Conservation (phyloP, 192 early-diverging fungal species). For the Coemansia sp. region DNA sequence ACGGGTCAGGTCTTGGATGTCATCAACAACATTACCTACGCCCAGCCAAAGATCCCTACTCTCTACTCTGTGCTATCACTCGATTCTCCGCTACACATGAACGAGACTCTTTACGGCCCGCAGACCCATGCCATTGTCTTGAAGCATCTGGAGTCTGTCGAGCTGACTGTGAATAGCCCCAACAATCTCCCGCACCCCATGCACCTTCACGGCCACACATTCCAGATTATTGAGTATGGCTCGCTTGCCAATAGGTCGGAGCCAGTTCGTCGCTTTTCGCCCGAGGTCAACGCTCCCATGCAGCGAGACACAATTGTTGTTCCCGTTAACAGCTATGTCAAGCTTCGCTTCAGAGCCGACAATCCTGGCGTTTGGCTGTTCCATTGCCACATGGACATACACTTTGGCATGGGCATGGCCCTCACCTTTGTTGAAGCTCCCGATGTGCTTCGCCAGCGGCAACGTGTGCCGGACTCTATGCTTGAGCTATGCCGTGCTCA, state of each 20-base stretch:
- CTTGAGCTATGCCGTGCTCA: constrained; percentile 58
- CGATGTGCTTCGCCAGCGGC: constrained; percentile 49
- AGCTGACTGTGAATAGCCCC: constrained; percentile 68
- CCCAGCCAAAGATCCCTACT: constrained; percentile 59
- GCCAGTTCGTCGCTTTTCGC: not conserved
- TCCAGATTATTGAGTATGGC: constrained; percentile 71
- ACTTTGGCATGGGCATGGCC: constrained; percentile 66
- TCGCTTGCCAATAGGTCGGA: constrained; percentile 11
- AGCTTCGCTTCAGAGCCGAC: constrained; percentile 69
- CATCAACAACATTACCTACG: constrained; percentile 61
- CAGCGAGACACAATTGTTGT: constrained; percentile 71
- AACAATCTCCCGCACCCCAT: constrained; percentile 65
- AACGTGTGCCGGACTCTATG: constrained; percentile 47
- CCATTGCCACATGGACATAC: constrained; percentile 71
- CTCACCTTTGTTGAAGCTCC: constrained; percentile 69
- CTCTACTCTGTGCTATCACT: constrained; percentile 61
- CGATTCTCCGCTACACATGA: constrained; percentile 40
- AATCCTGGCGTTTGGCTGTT: constrained; percentile 79
- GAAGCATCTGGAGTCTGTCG: constrained; percentile 58
- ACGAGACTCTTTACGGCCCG: constrained; percentile 59
- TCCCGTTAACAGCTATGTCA: constrained; percentile 56
- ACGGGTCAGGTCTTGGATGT: constrained; percentile 52
- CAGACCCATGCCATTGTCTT: constrained; percentile 61
- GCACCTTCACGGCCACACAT: constrained; percentile 77
- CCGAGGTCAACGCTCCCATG: constrained; percentile 22